Base-by-base conservation (phyloP, 2,329 filamentous ascomycete species). In the Cladorrhinum sp. region DNA sequence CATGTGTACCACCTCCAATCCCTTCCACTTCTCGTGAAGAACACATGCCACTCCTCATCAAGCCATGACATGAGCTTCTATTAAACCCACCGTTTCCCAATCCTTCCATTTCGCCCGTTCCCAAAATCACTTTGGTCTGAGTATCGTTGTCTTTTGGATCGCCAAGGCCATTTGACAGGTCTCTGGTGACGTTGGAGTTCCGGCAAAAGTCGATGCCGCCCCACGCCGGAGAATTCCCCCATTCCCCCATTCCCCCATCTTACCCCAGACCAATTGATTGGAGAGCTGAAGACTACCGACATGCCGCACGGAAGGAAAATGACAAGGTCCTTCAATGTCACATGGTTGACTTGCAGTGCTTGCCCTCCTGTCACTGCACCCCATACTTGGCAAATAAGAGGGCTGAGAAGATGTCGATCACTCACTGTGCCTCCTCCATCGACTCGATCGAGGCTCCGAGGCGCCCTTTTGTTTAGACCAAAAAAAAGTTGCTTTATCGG, bases 201-300 rank as follows among this genome's bases (percentile, higher is more conserved):
- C 62, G 64, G 62, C 58, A 64, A 63, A 65, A 63, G 42, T 57
- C 60, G 50, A 55, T 59, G 23, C 52, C 36, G 60, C 52, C 60
- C 64, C 58, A 53, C 56, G 39, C 33, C 56, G 53, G 59, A 59
- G 56, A 56, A 24, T 51, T 36, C 12, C 33, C 33, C 33, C 33
- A 36, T 59, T 55, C n/a, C n/a, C n/a, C n/a, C 4, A 28, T 4
- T 14, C 42, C 53, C n/a, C 55, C 55, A 54, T 51, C 46, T 24
- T 54, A 57, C 53, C 57, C 58, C 58, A 61, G 61, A 58, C 57
- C 28, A 54, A 33, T 30, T 54, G 51, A 28, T 21, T 46, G 61
- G 54, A 51, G 49, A 20, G 21, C 51, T 52, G 49, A 36, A 58
- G 24, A 63, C 33, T 60, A 51, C 62, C 62, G 59, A 54, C 61